These are phyloP conservation scores for bread wheat (Triticum aestivum) DNA, from an alignment of 176 grass and related monocot species.

Conservation along the genomic window DNA sequence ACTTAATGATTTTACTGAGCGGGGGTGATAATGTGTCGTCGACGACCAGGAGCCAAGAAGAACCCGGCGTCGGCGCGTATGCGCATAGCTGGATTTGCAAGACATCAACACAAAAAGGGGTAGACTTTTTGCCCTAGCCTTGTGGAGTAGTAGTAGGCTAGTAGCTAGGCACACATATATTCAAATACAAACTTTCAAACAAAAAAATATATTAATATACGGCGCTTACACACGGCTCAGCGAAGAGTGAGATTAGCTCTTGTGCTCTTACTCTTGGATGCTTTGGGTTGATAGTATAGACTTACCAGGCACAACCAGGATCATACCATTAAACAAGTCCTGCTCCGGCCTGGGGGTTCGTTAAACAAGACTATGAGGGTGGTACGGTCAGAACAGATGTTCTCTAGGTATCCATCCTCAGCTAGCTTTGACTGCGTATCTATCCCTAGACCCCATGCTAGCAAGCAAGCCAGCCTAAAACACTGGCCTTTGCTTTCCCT, in stretches of 20 bases:
- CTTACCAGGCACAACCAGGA: slow-evolving; percentile 25
- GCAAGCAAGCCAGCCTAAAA: not conserved
- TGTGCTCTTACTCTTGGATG: slow-evolving; percentile 27
- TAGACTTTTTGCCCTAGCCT: not conserved
- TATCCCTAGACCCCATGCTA: not conserved
- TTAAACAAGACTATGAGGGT: slow-evolving; percentile 32
- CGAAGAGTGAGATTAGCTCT: not conserved
- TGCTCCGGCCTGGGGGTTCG: slow-evolving; percentile 26
- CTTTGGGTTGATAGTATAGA: slow-evolving; percentile 18
- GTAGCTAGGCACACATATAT: not conserved
- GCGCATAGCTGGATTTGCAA: not conserved
- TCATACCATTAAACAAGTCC: slow-evolving; percentile 34
- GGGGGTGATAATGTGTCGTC: not conserved
- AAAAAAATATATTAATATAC: not conserved
- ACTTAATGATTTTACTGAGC: not conserved
- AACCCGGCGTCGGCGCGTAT: not conserved
- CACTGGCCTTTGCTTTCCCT: slow-evolving; percentile 8
- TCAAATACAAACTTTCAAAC: not conserved
- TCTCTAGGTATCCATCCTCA: slow-evolving; percentile 12
- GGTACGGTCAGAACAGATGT: slow-evolving; percentile 45
- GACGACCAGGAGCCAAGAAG: not conserved
- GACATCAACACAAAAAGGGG: not conserved
- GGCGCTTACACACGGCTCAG: not conserved
- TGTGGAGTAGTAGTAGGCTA: not conserved
- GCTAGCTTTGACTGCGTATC: slow-evolving; percentile 41